Base-by-base conservation (phyloP, 2,329 filamentous ascomycete genomes). In the Pyricularia pennisetigena region DNA sequence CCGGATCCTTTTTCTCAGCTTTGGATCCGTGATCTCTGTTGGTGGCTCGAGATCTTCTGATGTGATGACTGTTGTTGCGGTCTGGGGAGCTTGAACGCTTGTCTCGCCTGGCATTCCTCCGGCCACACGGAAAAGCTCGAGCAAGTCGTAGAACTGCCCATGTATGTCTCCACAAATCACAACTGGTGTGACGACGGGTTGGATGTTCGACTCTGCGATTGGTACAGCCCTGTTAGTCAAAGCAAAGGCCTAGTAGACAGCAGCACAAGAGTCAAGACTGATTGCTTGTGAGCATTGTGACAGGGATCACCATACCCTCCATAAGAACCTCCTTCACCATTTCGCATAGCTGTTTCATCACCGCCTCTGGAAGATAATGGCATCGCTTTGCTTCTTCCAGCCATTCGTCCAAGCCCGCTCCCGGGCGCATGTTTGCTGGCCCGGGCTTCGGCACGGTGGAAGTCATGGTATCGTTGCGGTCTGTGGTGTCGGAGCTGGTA, bases 341-440 rank as follows among this genome's bases (percentile, higher is more conserved):
- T 82, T 99, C 95, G 79, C 95, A 99, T 65, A 99, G 86, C 79
- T 97, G 92, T 85, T 99, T 99, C 95, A 99, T 99, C 75, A 96
- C 93, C 71, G 90, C 82, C 81, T 99, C 95, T 66, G 95, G 95
- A 67, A 99, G 86, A 78, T 98, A 97, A 79, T 97, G 95, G 82
- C 95, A 98, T 79, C 95, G 91, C 80, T 97, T 97, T 63, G 95
- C 95, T 79, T 96, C 92, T 77, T 95, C 92, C 35, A 99, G 86
- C 95, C 95, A 99, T 81, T 98, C 94, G 78, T 97, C 93, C 41
- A 96, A 88, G 16, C 93, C 93, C 57, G 94, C 92, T 77, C 92
- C 92, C 69, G 91, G 88, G 71, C 88, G 88, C 72, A 98, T 83
- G 74, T 91, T 93, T 69, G 94, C 94, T 69, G 94, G 94, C 67